Base-by-base conservation (phyloP, 495 filamentous ascomycete genomes). In the Penicillium atrosanguineum region DNA sequence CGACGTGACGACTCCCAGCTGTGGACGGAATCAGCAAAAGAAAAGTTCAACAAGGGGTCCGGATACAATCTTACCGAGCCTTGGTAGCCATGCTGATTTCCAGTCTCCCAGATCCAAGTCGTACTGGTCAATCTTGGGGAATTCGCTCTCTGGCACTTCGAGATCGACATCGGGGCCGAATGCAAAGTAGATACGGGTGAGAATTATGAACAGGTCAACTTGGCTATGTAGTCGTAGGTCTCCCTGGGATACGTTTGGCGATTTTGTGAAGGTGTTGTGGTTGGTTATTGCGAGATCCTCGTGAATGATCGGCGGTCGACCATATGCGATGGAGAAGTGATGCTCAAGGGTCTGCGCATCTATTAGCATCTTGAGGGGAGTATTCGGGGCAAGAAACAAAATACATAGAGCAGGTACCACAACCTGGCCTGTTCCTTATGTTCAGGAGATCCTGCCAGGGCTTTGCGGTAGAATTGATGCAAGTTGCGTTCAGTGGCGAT, bases 141-240 rank as follows among this genome's bases (percentile, higher is more conserved):
- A 74, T 40, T 77, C 72, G 46, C 68, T 71, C 48, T 77, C 74
- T 19, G 72, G 69, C 19, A 83, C 75, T 44, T 76, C 75, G 23
- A 80, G 58, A 20, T 83, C 81, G 6, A 78, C 69, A 62, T 84
- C 82, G 3, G 79, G 75, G n/a, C 81, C 82, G 53, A 83, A 84
- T 34, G 72, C 68, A 53, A 83, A 72, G 53, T 82, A 83, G 44
- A 81, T 78, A 29, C 75, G 71, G 20, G 79, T 83, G 28, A 85
- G 70, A 46, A 83, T 77, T 20, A 78, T 78, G 60, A 85, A 83
- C 31, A 85, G 48, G 39, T 82, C 77, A 20, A 85, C 80, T 57
- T 85, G 82, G 34, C 77, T 78, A 20, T 79, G 72, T 12, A 85
- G 58, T 46, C 82, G 71, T 44, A 77, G 64, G 54, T 85, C 82